phyloP scores from a whole-genome alignment of 1,284 basidiomycete species.

The Malassezia sp. region DNA sequence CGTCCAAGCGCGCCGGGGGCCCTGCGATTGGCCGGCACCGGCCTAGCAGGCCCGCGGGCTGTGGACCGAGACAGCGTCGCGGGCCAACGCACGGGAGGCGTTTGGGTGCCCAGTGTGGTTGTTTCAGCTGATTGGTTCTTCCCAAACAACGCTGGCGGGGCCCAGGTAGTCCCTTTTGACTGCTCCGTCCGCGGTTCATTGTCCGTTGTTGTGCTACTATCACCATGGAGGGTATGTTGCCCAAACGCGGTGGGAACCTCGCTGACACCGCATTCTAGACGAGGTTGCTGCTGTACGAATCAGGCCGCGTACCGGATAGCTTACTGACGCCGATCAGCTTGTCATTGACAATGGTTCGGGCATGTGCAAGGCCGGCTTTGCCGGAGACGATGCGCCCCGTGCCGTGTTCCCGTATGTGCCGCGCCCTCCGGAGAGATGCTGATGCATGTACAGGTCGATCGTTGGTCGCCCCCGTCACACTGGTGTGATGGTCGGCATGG shows the following conservation, averaged over 20 bases:
- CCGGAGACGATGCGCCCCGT: slow-evolving; percentile 65
- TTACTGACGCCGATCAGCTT: slow-evolving; percentile 22
- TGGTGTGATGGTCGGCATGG: slow-evolving; percentile 68
- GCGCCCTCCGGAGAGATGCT: slow-evolving; percentile 17
- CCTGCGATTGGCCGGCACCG: too few species aligned
- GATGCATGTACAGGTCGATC: slow-evolving; percentile 58
- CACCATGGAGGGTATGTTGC: slow-evolving; percentile 16
- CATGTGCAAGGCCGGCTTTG: slow-evolving; percentile 52
- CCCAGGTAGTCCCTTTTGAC: too few species aligned
- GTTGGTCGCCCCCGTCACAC: slow-evolving; percentile 83
- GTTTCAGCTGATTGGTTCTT: too few species aligned
- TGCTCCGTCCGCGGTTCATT: too few species aligned
- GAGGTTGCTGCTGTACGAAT: slow-evolving; percentile 45
- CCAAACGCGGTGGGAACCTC: not conserved
- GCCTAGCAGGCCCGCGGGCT: too few species aligned
- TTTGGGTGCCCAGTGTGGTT: too few species aligned
- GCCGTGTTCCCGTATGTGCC: slow-evolving; percentile 58
- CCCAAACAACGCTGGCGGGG: too few species aligned
- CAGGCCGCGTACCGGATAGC: not conserved
- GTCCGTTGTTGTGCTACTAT: slow-evolving; percentile 2
- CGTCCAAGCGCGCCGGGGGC: too few species aligned
- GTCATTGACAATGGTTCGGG: slow-evolving; percentile 48
- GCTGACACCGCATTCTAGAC: slow-evolving; percentile 23
- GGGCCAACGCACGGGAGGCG: too few species aligned
- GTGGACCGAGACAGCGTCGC: too few species aligned